Evolutionary conservation across 192 early-diverging fungal species (phyloP).

Genomic region (Backusella sp.): DNA sequence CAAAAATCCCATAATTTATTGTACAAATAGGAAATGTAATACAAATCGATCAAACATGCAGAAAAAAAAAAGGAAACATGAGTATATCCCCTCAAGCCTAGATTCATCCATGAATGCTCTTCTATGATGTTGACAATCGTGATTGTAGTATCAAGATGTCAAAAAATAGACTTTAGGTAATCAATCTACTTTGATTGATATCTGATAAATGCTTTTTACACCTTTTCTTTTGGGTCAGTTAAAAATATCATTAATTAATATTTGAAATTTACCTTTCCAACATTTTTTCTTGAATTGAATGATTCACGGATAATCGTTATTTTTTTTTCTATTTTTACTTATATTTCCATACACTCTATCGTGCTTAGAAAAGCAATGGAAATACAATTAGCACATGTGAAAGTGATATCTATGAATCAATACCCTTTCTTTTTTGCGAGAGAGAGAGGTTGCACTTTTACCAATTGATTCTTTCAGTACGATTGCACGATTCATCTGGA

Average conservation of each 20-base stretch:
- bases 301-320: background rate
- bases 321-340: background rate
- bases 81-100: background rate
- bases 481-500: background rate
- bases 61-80: background rate
- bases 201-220: background rate
- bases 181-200: background rate
- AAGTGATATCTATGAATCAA: background rate
- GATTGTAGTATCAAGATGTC: background rate
- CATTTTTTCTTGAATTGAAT: background rate
- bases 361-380: background rate
- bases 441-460: background rate
- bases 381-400: background rate
- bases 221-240: background rate
- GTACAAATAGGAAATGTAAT: background rate
- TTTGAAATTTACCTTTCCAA: background rate
- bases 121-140: background rate
- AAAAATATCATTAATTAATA: background rate
- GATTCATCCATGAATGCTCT: background rate
- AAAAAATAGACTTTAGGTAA: background rate
- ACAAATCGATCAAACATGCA: background rate
- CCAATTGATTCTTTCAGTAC: background rate
- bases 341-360: background rate
- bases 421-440: no score
- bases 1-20: background rate